Evolutionary conservation across 1,284 basidiomycete species (phyloP), one percentile per base, ranked within the genome.

Genomic region (Ustilago xerochloae): DNA sequence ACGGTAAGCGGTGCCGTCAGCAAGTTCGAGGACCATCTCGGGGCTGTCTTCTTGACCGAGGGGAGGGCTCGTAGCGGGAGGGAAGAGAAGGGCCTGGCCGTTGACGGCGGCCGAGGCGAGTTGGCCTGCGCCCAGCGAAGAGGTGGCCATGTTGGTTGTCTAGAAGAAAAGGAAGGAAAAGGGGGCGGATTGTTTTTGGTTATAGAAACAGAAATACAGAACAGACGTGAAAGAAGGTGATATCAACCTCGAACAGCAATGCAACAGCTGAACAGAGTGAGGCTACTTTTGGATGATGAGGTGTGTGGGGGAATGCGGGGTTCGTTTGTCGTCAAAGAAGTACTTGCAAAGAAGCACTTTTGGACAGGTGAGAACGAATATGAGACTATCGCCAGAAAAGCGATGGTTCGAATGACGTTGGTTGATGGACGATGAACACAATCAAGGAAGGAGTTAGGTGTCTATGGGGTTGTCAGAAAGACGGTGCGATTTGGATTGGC

Each of bases 1-100:
- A 60, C 91, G 88, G 81, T 91, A 93, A 1, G 92, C 91, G 65
- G 93, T 90, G 13, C 96, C 96, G 86, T 99, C 96, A 53, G 90
- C 90, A 61, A 99, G 89, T 86, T 99, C 94, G 64, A 99, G 88
- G 49, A 98, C 90, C 87, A 88, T 88, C 77, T 73, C 65, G 53
- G 56, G 26, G 58, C 60, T 58, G 65, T 73, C 64, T 50, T 73
- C 54, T 52, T 68, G 64, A 56, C 70, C 70, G 22, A 73, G 65
- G 49, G 70, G 70, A 56, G 70, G 70, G 58, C 70, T 73, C 16
- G 70, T 73, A 16, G 70, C 70, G 28, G 70, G 70, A 48, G 70
- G 70, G 53, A 41, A 72, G 20, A 72, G 33, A 38, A 63, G 51
- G 36, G 43, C 63, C 47, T 65, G 63, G 63, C 63, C 63, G 30